These are phyloP conservation scores for Selenicereus undatus DNA, from an alignment of 148 eudicot species.

Conservation along the genomic window DNA sequence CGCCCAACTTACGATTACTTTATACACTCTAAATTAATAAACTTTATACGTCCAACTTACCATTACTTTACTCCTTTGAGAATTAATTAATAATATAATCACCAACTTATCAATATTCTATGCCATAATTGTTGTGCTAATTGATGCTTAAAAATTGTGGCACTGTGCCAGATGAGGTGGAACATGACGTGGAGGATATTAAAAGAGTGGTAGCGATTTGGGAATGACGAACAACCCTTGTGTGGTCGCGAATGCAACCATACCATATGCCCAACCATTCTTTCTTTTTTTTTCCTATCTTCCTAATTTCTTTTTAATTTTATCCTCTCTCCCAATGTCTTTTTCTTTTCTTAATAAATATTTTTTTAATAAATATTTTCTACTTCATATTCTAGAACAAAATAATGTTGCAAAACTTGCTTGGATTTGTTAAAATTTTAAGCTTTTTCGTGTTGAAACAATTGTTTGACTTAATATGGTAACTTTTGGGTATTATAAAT, in stretches of 20 bases:
- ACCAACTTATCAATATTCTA: background rate
- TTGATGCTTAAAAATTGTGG: background rate
- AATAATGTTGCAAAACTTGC: background rate
- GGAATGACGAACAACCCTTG: background rate
- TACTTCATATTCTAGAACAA: background rate
- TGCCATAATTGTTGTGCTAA: background rate
- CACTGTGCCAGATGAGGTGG: background rate
- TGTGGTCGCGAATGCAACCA: background rate
- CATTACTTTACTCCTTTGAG: background rate
- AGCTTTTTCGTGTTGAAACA: too few species aligned
- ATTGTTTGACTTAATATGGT: too few species aligned
- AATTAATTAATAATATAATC: background rate
- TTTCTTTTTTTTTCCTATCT: background rate
- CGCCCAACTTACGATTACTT: too few species aligned
- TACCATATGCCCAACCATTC: conserved; percentile 2
- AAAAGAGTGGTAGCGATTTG: conserved; percentile 1
- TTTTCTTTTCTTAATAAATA: background rate
- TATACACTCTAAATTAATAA: background rate
- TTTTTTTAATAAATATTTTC: background rate
- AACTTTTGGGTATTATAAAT: too few species aligned
- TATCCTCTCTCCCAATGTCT: background rate
- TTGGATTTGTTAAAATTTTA: background rate
- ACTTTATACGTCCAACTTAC: background rate
- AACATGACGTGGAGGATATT: background rate
- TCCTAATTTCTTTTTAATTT: background rate